Evolutionary conservation across 164 flowering plant species (phyloP).

Genomic region (Aristolochia fimbriata): DNA sequence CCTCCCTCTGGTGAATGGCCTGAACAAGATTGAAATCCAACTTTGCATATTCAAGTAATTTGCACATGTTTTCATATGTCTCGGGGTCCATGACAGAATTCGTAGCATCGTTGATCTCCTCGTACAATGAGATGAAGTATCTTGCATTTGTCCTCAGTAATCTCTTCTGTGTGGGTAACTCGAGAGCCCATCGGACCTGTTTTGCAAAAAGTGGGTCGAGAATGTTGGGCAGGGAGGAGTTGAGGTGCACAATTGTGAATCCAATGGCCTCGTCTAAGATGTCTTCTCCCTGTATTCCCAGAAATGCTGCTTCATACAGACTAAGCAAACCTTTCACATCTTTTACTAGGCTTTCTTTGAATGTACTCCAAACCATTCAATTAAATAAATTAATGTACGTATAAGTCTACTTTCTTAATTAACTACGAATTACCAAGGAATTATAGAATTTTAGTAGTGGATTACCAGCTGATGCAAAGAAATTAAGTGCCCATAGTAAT

Average conservation of each 20-base stretch:
- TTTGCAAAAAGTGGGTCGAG: background rate
- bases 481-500: no score
- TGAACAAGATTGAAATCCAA: slow-evolving; percentile 14
- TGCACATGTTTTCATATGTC: background rate
- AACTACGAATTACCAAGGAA: no score
- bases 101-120: no score
- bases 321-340: slow-evolving; percentile 4
- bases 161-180: slow-evolving; percentile 12
- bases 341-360: background rate
- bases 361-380: no score
- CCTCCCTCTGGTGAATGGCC: slow-evolving; percentile 4
- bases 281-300: slow-evolving; percentile 14
- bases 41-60: slow-evolving; percentile 13
- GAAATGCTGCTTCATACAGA: slow-evolving; percentile 20
- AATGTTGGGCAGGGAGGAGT: background rate
- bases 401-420: background rate
- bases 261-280: slow-evolving; percentile 17
- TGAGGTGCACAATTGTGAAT: slow-evolving; percentile 10
- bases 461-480: no score
- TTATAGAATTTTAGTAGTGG: no score
- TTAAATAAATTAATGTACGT: no score
- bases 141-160: slow-evolving; percentile 10
- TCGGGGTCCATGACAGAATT: background rate
- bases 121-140: slow-evolving; percentile 7
- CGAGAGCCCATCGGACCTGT: slow-evolving; percentile 7